phyloP scores from a whole-genome alignment of 1,139 yeast species.

The Pichia sp. region DNA sequence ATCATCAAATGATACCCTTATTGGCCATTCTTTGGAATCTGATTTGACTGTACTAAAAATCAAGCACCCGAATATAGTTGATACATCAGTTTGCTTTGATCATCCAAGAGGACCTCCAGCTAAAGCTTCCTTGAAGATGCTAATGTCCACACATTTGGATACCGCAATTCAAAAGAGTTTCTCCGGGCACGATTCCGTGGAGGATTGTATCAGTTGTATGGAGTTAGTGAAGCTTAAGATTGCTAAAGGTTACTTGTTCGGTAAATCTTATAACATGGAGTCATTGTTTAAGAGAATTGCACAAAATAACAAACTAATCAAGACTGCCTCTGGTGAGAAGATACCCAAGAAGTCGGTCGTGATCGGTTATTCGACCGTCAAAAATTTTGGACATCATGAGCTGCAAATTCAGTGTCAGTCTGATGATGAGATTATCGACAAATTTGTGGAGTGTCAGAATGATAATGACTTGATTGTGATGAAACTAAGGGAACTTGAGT shows the following conservation, averaged over 20 bases:
- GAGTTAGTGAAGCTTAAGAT: slow-evolving; percentile 69
- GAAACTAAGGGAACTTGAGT: slow-evolving; percentile 55
- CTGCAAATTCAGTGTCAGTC: slow-evolving; percentile 36
- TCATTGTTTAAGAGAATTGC: slow-evolving; percentile 20
- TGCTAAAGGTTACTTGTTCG: slow-evolving; percentile 58
- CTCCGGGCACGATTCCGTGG: slow-evolving; percentile 67
- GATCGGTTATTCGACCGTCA: slow-evolving; percentile 30
- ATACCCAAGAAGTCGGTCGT: slow-evolving; percentile 34
- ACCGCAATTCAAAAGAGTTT: slow-evolving; percentile 47
- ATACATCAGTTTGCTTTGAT: slow-evolving; percentile 58
- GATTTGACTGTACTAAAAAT: slow-evolving; percentile 56
- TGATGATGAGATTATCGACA: slow-evolving; percentile 54
- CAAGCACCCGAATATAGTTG: slow-evolving; percentile 60
- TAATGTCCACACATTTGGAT: slow-evolving; percentile 49
- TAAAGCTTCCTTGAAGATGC: slow-evolving; percentile 68
- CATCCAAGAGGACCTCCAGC: slow-evolving; percentile 76
- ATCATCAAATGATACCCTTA: slow-evolving; percentile 46
- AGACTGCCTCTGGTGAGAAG: slow-evolving; percentile 19
- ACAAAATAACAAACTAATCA: slow-evolving; percentile 18
- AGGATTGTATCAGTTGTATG: slow-evolving; percentile 78
- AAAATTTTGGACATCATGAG: slow-evolving; percentile 22
- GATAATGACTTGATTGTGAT: slow-evolving; percentile 45
- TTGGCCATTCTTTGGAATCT: slow-evolving; percentile 70
- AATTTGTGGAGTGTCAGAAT: slow-evolving; percentile 31
- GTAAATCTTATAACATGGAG: slow-evolving; percentile 44